phyloP scores from a whole-genome alignment of 2,329 filamentous ascomycete genomes.

The Zymoseptoria brevis region DNA sequence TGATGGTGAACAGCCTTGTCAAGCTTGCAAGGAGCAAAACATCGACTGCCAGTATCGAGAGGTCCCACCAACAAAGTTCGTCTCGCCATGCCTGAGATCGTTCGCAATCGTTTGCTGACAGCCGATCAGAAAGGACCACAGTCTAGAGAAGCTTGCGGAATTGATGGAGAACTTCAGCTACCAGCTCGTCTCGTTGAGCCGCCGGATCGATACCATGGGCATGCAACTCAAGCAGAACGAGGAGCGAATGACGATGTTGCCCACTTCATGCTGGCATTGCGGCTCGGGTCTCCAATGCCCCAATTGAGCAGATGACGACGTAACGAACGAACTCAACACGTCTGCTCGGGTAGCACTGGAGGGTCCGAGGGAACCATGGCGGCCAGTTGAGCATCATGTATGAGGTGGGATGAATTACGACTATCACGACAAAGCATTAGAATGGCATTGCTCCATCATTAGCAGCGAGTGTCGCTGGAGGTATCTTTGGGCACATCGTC shows the following conservation, averaged over 20 bases:
- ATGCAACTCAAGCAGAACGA: background rate
- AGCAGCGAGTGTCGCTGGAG: background rate
- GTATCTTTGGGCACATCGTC: background rate
- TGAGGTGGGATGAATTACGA: background rate
- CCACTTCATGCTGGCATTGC: background rate
- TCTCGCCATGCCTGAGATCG: background rate
- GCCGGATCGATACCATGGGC: background rate
- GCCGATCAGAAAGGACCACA: background rate
- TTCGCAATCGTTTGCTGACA: background rate
- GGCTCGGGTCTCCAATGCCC: background rate
- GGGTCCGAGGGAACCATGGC: background rate
- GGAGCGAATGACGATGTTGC: background rate
- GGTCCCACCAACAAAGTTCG: constrained; percentile 18
- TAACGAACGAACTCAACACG: background rate
- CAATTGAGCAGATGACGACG: background rate
- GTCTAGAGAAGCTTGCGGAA: background rate
- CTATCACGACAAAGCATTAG: background rate
- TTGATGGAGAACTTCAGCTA: constrained; percentile 1
- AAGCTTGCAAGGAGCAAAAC: constrained; percentile 19
- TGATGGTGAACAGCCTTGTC: constrained; percentile 16
- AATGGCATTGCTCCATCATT: background rate
- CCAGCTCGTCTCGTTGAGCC: background rate
- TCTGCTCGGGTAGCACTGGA: background rate
- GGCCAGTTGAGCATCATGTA: background rate
- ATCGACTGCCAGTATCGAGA: constrained; percentile 19